Percentiles rank a stretch among this genome's conserved stretches.
Conservation (phyloP, 1,284 basidiomycete genomes). For the Cutaneotrichosporon cavernicola region DNA sequence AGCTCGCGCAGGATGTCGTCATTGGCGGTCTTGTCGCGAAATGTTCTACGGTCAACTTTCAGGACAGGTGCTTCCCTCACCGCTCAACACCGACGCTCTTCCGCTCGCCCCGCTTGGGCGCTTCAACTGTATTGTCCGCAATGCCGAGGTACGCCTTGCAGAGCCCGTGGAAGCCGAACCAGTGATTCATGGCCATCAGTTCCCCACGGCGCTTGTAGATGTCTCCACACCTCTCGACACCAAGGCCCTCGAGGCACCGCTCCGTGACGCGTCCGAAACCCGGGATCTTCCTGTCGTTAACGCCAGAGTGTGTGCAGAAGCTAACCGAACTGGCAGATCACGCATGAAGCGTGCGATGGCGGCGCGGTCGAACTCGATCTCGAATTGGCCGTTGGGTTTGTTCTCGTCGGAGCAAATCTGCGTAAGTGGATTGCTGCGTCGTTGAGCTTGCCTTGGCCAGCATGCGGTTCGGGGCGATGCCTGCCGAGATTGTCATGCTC, state of each 20-base stretch:
- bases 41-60: slow-evolving; percentile 61
- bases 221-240: slow-evolving; percentile 85
- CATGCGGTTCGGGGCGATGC: slow-evolving; percentile 74
- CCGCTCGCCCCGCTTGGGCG: slow-evolving; percentile 70
- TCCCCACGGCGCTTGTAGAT: slow-evolving; percentile 70
- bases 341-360: slow-evolving; percentile 66
- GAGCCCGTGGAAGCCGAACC: slow-evolving; percentile 72
- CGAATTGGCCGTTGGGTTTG: slow-evolving; percentile 90
- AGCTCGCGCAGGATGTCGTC: slow-evolving; percentile 70
- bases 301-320: background rate
- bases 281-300: slow-evolving; percentile 59
- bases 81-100: slow-evolving; percentile 88
- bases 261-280: slow-evolving; percentile 87
- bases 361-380: slow-evolving; percentile 65
- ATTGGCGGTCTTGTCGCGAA: slow-evolving; percentile 64
- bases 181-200: slow-evolving; percentile 76
- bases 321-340: slow-evolving; percentile 47
- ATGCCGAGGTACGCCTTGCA: slow-evolving; percentile 78
- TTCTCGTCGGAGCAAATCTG: slow-evolving; percentile 96
- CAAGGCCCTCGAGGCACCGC: slow-evolving; percentile 76
- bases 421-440: slow-evolving; percentile 15
- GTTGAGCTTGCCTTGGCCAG: slow-evolving; percentile 67
- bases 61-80: slow-evolving; percentile 51
- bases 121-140: slow-evolving; percentile 73
- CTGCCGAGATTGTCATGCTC: slow-evolving; percentile 85